Evolutionary conservation across 1,139 yeast genomes (phyloP).

Genomic region (Diutina scorzettiae): DNA sequence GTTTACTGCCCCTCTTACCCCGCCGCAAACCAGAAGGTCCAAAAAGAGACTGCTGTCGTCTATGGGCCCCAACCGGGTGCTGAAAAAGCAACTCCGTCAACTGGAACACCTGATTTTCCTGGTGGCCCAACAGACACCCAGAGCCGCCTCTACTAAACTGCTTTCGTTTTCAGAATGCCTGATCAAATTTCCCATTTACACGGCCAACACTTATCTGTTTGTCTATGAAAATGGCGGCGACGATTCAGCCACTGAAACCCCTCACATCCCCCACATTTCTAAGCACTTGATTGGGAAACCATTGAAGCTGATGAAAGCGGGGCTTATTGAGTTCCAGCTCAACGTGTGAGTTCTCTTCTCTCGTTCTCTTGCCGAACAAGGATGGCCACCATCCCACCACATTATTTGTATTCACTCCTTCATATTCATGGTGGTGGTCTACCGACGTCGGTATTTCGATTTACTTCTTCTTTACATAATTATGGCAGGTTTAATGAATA

Average conservation of each 20-base stretch:
- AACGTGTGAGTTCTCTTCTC: neutral
- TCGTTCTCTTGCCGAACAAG: neutral
- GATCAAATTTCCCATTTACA: conserved; percentile 5
- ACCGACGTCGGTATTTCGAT: neutral
- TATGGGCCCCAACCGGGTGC: conserved; percentile 2
- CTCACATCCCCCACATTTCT: neutral
- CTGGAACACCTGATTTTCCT: conserved; percentile 5
- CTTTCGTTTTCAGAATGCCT: conserved; percentile 3
- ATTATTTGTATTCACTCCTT: conserved; percentile 4
- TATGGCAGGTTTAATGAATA: neutral
- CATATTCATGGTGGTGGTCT: conserved; percentile 4
- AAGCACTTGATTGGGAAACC: neutral
- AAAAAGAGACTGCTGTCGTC: neutral
- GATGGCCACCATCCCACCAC: neutral
- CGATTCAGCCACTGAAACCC: neutral
- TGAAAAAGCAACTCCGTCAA: conserved; percentile 4
- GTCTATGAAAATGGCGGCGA: conserved; percentile 5
- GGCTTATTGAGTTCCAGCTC: conserved; percentile 5
- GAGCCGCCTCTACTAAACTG: neutral
- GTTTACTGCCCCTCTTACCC: neutral
- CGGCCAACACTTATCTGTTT: conserved; percentile 2
- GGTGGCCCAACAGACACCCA: neutral
- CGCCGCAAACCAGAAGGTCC: neutral
- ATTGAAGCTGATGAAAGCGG: conserved; percentile 4
- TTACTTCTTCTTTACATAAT: neutral